Base-by-base conservation (phyloP, 306 rosid genomes). In the Prunus mongolica region DNA sequence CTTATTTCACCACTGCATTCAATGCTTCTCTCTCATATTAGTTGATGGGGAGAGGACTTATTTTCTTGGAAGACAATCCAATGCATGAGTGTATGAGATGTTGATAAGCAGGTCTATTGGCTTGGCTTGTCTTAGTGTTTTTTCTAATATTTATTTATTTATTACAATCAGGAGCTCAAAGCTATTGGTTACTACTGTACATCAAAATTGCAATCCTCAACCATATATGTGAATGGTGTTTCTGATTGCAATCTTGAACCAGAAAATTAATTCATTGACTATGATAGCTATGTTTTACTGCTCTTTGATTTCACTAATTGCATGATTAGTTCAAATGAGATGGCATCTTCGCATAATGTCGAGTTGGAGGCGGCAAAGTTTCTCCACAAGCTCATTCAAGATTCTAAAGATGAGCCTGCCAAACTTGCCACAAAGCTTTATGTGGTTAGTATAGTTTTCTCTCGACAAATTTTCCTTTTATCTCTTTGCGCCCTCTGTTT, bases 331-430 rank as follows among this genome's bases (percentile, higher is more conserved):
- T 82, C 55, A 44, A 79, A 76, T 80, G 84, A 86, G 88, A 96
- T 96, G 97, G 90, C 93, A 7, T 76, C 98, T 64, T 75, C 97
- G 22, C 90, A 91, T 24, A 91, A 93, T 86, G 98, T 96, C n/a
- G 98, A 96, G 87, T 82, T 96, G 89, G 99, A 96, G 88, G 99
- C 99, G n/a, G 99, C 98, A 2, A 96, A 93, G 74, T 96, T 96
- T 87, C 90, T 96, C 78, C 99, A 92, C 85, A 91, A 96, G 78
- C 99, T 96, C 76, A 96, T 96, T 82, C 98, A 93, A 79, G 99
- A 96, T 77, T 96, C 98, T 67, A 96, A 83, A 77, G 99, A 96
- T 67, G 99, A 96, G 90, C 99, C 99, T 19, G 96, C 88, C 27
- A 91, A 96, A 87, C 71, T 96, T 85, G 99, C 99, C 65, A 91